These are phyloP conservation scores for Anthoceros angustus DNA, from an alignment of 225 moss, liverwort and hornwort genomes.

Conservation along the genomic window DNA sequence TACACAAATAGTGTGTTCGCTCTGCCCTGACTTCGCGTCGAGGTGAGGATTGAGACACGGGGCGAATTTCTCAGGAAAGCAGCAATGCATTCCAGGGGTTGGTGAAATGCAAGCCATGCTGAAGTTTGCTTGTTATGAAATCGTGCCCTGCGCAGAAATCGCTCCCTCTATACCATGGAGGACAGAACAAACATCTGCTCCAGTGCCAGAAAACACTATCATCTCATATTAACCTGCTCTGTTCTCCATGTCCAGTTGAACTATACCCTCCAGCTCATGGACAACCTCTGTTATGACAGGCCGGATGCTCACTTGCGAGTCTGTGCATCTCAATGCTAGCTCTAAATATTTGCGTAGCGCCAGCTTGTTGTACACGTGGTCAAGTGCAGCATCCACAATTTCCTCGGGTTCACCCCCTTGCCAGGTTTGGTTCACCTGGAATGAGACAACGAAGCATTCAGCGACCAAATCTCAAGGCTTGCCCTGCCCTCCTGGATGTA, in stretches of 20 bases:
- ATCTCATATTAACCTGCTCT: not conserved
- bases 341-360: not conserved
- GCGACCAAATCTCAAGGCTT: not conserved
- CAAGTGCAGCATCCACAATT: not conserved
- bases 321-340: not conserved
- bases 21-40: too few relatives aligned
- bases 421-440: not conserved
- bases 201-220: too few relatives aligned
- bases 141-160: too few relatives aligned
- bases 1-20: too few relatives aligned
- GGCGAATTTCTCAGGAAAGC: too few relatives aligned
- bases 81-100: too few relatives aligned
- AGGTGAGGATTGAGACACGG: too few relatives aligned
- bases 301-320: not conserved
- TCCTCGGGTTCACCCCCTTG: not conserved
- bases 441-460: not conserved
- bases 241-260: not conserved
- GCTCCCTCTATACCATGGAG: too few relatives aligned
- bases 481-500: not conserved
- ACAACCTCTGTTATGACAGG: not conserved
- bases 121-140: too few relatives aligned
- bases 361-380: not conserved
- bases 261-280: not conserved
- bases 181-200: too few relatives aligned
- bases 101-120: too few relatives aligned